A percentile compares a stretch with the other conserved stretches of the same genome.
Conservation (phyloP, 495 filamentous ascomycete genomes). For the Penicillium arizonense region DNA sequence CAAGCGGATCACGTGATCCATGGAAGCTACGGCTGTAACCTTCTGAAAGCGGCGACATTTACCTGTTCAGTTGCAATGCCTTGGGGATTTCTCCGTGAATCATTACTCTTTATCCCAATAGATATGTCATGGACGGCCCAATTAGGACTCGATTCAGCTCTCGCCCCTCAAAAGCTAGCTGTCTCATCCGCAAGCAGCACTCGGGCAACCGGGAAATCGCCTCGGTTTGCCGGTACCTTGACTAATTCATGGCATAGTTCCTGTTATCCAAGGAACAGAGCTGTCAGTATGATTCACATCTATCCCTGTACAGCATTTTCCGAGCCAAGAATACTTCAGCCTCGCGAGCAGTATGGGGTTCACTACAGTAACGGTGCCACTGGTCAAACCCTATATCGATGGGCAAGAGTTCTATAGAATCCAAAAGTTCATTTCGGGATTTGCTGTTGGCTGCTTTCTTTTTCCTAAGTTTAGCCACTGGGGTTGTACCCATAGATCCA, state of each 20-base stretch:
- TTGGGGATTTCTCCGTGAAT: neutral
- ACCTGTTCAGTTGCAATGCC: slow-evolving; percentile 8
- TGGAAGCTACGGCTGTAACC: slow-evolving; percentile 20
- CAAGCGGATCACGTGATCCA: slow-evolving; percentile 15
- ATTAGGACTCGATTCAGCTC: neutral
- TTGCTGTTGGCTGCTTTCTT: neutral
- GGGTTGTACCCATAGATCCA: neutral
- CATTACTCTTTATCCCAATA: neutral
- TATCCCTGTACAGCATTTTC: neutral
- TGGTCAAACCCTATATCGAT: slow-evolving; percentile 1
- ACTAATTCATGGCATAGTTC: neutral
- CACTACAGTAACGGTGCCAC: slow-evolving; percentile 27
- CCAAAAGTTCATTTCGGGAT: neutral
- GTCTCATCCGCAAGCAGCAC: slow-evolving; percentile 24
- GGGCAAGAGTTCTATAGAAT: slow-evolving; percentile 9
- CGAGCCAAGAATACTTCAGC: neutral
- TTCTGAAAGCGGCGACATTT: slow-evolving; percentile 23
- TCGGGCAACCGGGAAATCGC: slow-evolving; percentile 3
- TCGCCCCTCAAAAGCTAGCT: neutral
- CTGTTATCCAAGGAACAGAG: slow-evolving; percentile 3
- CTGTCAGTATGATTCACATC: neutral
- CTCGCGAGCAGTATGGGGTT: neutral
- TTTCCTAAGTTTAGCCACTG: neutral
- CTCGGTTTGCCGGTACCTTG: slow-evolving; percentile 11
- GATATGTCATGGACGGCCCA: neutral